These are phyloP conservation scores for Aspergillus piperis DNA, from an alignment of 2,329 filamentous ascomycete species.

Conservation along the genomic window DNA sequence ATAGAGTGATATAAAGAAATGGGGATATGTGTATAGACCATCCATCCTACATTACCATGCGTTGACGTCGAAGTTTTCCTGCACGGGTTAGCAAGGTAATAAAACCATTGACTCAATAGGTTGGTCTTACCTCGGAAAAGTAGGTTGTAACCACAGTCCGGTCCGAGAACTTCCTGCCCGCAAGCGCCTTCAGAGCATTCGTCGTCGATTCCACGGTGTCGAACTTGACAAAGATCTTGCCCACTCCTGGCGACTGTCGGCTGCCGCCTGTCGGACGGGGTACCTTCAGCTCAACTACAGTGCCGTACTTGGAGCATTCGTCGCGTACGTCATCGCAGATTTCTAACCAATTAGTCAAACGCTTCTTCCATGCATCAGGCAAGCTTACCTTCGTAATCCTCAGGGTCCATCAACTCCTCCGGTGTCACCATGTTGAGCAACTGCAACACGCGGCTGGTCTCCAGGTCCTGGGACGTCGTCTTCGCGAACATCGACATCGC, in stretches of 20 bases:
- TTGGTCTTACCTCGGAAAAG: conserved; percentile 75
- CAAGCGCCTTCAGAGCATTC: conserved; percentile 83
- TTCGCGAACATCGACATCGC: conserved; percentile 98
- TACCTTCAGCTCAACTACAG: conserved; percentile 84
- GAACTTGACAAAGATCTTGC: conserved; percentile 98
- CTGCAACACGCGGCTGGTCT: conserved; percentile 82
- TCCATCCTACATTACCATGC: conserved; percentile 67
- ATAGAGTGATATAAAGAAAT: background rate
- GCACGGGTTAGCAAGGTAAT: conserved; percentile 27
- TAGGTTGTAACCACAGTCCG: conserved; percentile 95
- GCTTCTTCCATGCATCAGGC: background rate
- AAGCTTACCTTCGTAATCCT: conserved; percentile 85
- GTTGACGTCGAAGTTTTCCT: conserved; percentile 92
- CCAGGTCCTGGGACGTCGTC: conserved; percentile 75
- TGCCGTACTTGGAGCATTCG: conserved; percentile 89
- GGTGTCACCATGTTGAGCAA: conserved; percentile 98
- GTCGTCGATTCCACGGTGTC: conserved; percentile 74
- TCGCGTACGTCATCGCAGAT: conserved; percentile 93
- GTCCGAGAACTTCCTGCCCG: conserved; percentile 93
- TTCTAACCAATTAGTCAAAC: conserved; percentile 59
- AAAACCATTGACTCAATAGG: background rate
- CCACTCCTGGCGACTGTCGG: conserved; percentile 83
- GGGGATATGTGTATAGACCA: background rate
- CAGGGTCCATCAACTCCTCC: conserved; percentile 88
- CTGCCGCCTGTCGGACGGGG: conserved; percentile 81